A percentile compares a stretch with the other conserved stretches of the same genome.
These are phyloP conservation scores for Pyrenochaeta sp. DNA, from an alignment of 2,329 filamentous ascomycete species.

Conservation along the genomic window DNA sequence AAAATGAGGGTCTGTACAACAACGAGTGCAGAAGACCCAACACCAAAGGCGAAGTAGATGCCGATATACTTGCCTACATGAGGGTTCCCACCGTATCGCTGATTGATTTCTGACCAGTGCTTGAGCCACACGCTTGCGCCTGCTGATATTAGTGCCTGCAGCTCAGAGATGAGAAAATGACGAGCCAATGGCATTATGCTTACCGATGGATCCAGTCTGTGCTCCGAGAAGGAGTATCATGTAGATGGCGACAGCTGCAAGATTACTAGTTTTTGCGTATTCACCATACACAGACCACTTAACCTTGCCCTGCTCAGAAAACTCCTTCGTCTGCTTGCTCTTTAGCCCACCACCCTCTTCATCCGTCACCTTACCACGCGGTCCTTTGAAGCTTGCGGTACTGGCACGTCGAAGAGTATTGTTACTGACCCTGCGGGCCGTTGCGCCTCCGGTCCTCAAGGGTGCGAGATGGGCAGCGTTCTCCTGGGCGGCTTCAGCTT, in stretches of 20 bases:
- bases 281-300: slow-evolving; percentile 96
- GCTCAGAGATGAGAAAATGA: slow-evolving; percentile 26
- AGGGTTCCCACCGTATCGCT: slow-evolving; percentile 71
- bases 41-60: slow-evolving; percentile 93
- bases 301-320: slow-evolving; percentile 92
- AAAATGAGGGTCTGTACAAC: slow-evolving; percentile 92
- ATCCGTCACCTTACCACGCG: slow-evolving; percentile 82
- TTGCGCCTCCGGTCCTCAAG: slow-evolving; percentile 68
- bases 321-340: slow-evolving; percentile 87
- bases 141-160: slow-evolving; percentile 47
- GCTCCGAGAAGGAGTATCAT: slow-evolving; percentile 77
- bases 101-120: slow-evolving; percentile 86
- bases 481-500: slow-evolving; percentile 72
- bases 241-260: slow-evolving; percentile 84
- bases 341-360: slow-evolving; percentile 80
- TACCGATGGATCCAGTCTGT: slow-evolving; percentile 83
- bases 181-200: slow-evolving; percentile 43
- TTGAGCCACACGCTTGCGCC: slow-evolving; percentile 92
- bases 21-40: slow-evolving; percentile 84
- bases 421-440: slow-evolving; percentile 72
- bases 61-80: slow-evolving; percentile 90
- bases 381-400: slow-evolving; percentile 86
- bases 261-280: slow-evolving; percentile 94
- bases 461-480: slow-evolving; percentile 74
- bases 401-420: slow-evolving; percentile 88